Percentiles rank a stretch among this genome's conserved stretches.
Evolutionary conservation across 805 yeast genomes (phyloP).

Genomic region (Yamadazyma tumulicola): DNA sequence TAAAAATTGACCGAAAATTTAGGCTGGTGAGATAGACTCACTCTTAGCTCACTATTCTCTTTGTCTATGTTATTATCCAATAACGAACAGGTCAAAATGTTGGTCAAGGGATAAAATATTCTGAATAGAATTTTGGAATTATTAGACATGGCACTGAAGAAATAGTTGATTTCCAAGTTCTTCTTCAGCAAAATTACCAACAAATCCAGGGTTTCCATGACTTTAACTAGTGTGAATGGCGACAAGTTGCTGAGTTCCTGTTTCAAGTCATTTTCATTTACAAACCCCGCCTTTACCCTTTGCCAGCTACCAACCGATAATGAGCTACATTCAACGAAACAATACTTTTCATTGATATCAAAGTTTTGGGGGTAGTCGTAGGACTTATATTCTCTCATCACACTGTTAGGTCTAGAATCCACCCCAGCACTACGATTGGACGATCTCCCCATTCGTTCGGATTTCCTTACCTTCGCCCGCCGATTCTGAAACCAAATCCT

Average conservation of each 20-base stretch:
- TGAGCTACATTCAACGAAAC: conserved; percentile 63
- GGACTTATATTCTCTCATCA: conserved; percentile 1
- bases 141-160: conserved; percentile 70
- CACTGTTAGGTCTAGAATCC: conserved; percentile 21
- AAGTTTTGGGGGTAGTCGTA: conserved; percentile 32
- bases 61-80: conserved; percentile 42
- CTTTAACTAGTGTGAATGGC: conserved; percentile 59
- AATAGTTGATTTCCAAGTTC: conserved; percentile 71
- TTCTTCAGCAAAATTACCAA: conserved; percentile 67
- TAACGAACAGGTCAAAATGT: conserved; percentile 58
- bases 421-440: conserved; percentile 10
- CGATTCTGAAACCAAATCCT: conserved; percentile 92
- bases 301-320: conserved; percentile 81
- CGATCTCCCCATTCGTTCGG: conserved; percentile 45
- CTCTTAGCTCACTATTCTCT: conserved; percentile 45
- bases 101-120: conserved; percentile 64
- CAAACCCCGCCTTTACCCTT: conserved; percentile 63
- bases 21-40: conserved; percentile 58
- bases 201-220: conserved; percentile 68
- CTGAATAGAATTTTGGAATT: conserved; percentile 66
- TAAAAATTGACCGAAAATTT: conserved; percentile 75
- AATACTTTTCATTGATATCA: conserved; percentile 58
- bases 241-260: conserved; percentile 57
- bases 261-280: conserved; percentile 36
- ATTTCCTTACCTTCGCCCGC: conserved; percentile 72